These are phyloP conservation scores for Tagetes patula DNA, from an alignment of 129 eudicot genomes.

Conservation along the genomic window DNA sequence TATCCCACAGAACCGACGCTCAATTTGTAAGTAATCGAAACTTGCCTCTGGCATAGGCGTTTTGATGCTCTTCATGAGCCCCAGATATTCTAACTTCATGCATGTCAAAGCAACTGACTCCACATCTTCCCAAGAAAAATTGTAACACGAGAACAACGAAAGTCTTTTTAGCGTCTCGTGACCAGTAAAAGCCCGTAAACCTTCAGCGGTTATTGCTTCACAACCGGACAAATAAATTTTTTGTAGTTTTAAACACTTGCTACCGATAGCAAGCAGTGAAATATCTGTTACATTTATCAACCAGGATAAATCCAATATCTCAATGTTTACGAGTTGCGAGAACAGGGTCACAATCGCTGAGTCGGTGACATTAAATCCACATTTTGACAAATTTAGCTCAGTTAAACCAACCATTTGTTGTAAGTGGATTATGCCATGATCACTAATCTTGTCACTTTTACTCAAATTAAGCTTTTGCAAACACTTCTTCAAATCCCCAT, in stretches of 20 bases:
- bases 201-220: constrained; percentile 6
- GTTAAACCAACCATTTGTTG: constrained; percentile 14
- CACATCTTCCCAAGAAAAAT: constrained; percentile 16
- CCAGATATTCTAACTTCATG: neutral
- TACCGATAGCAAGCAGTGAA: neutral
- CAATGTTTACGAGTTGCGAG: constrained; percentile 4
- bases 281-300: constrained; percentile 17
- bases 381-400: constrained; percentile 9
- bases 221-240: constrained; percentile 18
- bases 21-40: neutral
- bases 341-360: neutral
- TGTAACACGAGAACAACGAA: constrained; percentile 13
- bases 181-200: constrained; percentile 12
- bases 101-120: constrained; percentile 6
- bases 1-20: neutral
- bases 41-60: neutral
- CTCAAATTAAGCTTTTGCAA: neutral
- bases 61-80: constrained; percentile 1
- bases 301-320: constrained; percentile 21
- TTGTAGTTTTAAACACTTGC: neutral
- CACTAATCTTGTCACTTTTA: constrained; percentile 15
- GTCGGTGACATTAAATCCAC: constrained; percentile 18
- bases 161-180: constrained; percentile 2
- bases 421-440: constrained; percentile 12
- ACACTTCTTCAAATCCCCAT: neutral